Base-by-base conservation (phyloP, 2,329 filamentous ascomycete species). In the Epichloe aotearoae region DNA sequence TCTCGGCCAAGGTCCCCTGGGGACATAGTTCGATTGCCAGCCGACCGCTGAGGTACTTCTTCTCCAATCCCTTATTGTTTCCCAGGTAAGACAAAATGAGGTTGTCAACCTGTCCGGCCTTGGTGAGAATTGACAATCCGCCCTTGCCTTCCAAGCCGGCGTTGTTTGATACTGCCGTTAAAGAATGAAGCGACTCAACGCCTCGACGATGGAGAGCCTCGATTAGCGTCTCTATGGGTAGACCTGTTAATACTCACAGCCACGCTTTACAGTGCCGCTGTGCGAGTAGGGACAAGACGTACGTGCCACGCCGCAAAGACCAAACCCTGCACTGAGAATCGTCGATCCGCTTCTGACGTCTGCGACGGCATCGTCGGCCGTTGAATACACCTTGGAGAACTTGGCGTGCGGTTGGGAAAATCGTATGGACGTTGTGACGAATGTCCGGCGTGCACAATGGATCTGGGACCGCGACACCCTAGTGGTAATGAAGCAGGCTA, bases 91-190 rank as follows among this genome's bases (percentile, higher is more conserved):
- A 87, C 20, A 87, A 73, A 53, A 89, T 81, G 63, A 90, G 78
- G 52, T 84, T 80, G 54, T 79, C 74, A 39, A 91, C 73, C 59
- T 88, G 85, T 12, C 84, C 84, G 0, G 80, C 78, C 50, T 80
- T 75, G 0, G 84, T 78, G 33, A 90, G 74, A 8, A 80, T 76
- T 1, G 84, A 80, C 15, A 91, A 70, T 1, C 86, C 86, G 4
- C 82, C 78, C 48, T 75, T 79, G 30, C 81, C 79, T 39, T 84
- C 80, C 33, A 81, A 74, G 26, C 86, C 86, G 7, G 86, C 86
- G 62, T 91, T 91, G 63, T 91, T 91, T 47, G 85, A 89, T 2
- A 90, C 83, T 19, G 84, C 85, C 1, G 84, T 88, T 33, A 91
- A 72, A 2, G 79, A 75, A 47, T 84, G 74, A 20, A 91, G 73